Evolutionary conservation across 2,329 filamentous ascomycete species (phyloP).

Genomic region (Apiospora hydei): DNA sequence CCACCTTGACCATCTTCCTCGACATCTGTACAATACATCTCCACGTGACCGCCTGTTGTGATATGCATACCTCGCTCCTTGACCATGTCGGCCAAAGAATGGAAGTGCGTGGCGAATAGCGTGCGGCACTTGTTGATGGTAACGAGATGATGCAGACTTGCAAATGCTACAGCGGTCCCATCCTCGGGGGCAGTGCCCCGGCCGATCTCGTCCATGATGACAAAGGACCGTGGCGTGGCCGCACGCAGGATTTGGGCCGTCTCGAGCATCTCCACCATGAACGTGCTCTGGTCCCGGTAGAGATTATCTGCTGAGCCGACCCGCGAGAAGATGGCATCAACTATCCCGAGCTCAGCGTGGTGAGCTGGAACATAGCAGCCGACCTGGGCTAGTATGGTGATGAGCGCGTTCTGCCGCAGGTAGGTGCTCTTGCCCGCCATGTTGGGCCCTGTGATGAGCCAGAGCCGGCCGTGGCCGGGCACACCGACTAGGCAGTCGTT

Average conservation of each 20-base stretch:
- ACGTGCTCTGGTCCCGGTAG: constrained; percentile 94
- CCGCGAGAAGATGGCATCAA: constrained; percentile 95
- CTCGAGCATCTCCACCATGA: constrained; percentile 99
- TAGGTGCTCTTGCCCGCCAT: constrained; percentile 99
- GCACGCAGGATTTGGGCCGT: constrained; percentile 88
- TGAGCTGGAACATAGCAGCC: constrained; percentile 92
- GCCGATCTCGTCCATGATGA: constrained; percentile 98
- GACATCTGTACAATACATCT: constrained; percentile 89
- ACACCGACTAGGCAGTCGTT: constrained; percentile 87
- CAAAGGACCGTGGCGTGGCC: constrained; percentile 85
- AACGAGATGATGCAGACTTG: constrained; percentile 84
- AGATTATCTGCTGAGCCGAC: constrained; percentile 94
- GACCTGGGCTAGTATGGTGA: constrained; percentile 90
- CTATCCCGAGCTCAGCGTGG: constrained; percentile 84
- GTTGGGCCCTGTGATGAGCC: constrained; percentile 85
- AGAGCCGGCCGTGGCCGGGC: constrained; percentile 67
- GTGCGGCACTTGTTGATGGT: constrained; percentile 78
- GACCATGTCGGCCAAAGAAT: constrained; percentile 81
- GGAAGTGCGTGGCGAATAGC: constrained; percentile 96
- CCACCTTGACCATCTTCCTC: constrained; percentile 72
- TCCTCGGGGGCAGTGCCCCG: constrained; percentile 94
- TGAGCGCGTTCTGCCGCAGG: constrained; percentile 91
- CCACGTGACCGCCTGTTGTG: constrained; percentile 55
- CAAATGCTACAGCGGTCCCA: constrained; percentile 88
- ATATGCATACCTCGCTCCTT: constrained; percentile 53